Evolutionary conservation across 192 early-diverging fungal genomes (phyloP), one percentile per base, ranked within the genome.

Genomic region (Podochytrium sp.): DNA sequence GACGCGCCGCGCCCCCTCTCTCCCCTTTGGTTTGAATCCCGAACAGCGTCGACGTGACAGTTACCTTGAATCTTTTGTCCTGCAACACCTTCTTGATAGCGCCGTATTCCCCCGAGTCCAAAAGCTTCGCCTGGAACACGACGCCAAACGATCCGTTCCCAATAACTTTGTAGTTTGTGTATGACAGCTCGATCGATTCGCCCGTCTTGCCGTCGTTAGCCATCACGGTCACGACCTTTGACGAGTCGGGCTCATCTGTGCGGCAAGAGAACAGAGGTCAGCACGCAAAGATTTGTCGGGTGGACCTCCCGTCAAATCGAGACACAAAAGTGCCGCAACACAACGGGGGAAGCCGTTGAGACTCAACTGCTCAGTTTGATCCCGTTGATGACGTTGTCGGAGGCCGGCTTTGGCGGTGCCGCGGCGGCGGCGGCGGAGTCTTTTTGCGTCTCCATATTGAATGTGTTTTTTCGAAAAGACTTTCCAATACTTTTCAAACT

Each of bases 131-230:
- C 83, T 97, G 95, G 79, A 93, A 97, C 32, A 99, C 97, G 12
- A 99, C 96, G 50, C 97, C 97, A 80, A 99, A 99, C 12, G 95
- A 96, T 16, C 97, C 97, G 77, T 96, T 98, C 65, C 97, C 97
- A 58, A 98, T 90, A 39, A 97, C 91, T 80, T 95, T 96, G 80
- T 90, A 92, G 76, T 96, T 93, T 38, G 93, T 93, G 80, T 96
- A 99, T 12, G 88, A 85, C n/a, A 99, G 90, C 74, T 97, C 92
- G 47, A 91, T 85, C 41, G 93, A 88, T 71, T 94, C 91, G 51
- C 92, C 93, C 16, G 92, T 93, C 71, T 85, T 91, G 71, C 94
- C 95, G 69, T 96, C 93, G 76, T 92, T 94, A 3, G 96, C 96
- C 59, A 85, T 83, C 32, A 95, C 84, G 37, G 78, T 85, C 32